Base-by-base conservation (phyloP, 2,329 filamentous ascomycete genomes). In the Colletotrichum sp. region DNA sequence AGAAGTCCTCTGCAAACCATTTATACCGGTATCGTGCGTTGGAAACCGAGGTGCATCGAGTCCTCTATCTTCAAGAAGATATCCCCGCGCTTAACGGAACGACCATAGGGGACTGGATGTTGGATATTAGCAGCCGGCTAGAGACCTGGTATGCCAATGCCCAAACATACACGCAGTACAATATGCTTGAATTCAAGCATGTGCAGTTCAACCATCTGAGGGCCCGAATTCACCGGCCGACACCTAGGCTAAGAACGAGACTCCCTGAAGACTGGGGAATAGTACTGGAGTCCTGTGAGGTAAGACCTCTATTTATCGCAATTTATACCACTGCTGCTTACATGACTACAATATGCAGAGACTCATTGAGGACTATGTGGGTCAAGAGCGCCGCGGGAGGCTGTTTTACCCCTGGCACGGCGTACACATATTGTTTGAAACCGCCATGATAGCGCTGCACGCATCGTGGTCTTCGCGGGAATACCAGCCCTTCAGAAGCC, bases 401-500 rank as follows among this genome's bases (percentile, higher is more conserved):
- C 36, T 43, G 36, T 43, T 43, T 8, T 43, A 43, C 1, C 36
- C 36, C 16, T 43, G 36, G 36, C 36, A 43, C 16, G 36, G 36
- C 36, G 36, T 43, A 43, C 36, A 43, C 7, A 43, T 18, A 0
- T 5, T 43, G 36, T 43, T 43, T 18, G 36, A 43, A 43, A 43
- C 36, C 36, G 36, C 36, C 36, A 43, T 43, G 36, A 43, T 43
- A 43, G 36, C 36, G 36, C 16, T 43, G 4, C 36, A 43, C 36
- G 36, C 36, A 18, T 18, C 36, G 0, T 43, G 36, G 36, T 43
- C 36, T 43, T 18, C 36, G 36, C 36, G 36, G 0, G 8, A 43
- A 1, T 43, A 43, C 36, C 36, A 43, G 1, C 36, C 36, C 0
- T 43, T 43, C 36, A 18, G 16, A 0, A 0, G 3, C 1, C 36